phyloP scores from a whole-genome alignment of 2,329 filamentous ascomycete species.

The Xylaria sp. region DNA sequence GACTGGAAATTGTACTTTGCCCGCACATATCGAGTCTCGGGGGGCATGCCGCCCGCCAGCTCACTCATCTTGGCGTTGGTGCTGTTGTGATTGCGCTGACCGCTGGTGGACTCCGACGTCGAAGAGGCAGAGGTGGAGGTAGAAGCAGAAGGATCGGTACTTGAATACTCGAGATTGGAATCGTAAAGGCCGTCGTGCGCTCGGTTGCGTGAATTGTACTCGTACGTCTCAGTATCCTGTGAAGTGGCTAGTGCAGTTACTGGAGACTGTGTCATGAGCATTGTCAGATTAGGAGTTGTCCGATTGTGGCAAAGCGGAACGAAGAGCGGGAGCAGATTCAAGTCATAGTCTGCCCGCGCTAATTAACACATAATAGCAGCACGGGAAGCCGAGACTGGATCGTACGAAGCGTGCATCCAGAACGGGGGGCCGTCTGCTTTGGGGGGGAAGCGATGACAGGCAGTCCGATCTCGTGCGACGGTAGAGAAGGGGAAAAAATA shows the following conservation, averaged over 20 bases:
- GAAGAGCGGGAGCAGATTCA: slow-evolving; percentile 23
- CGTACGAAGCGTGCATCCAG: slow-evolving; percentile 15
- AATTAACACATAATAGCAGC: slow-evolving; percentile 11
- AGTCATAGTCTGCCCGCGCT: slow-evolving; percentile 27
- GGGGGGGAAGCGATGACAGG: background rate
- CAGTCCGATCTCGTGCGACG: background rate
- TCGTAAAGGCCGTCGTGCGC: slow-evolving; percentile 29
- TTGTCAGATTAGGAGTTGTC: slow-evolving; percentile 37
- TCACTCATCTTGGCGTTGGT: slow-evolving; percentile 51
- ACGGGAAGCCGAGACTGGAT: slow-evolving; percentile 1
- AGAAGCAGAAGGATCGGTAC: slow-evolving; percentile 30
- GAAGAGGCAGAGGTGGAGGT: slow-evolving; percentile 22
- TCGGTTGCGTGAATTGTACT: slow-evolving; percentile 34
- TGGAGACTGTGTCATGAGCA: slow-evolving; percentile 50
- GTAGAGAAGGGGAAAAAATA: background rate
- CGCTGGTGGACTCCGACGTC: slow-evolving; percentile 31
- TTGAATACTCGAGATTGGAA: slow-evolving; percentile 29
- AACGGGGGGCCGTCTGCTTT: slow-evolving; percentile 9
- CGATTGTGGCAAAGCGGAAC: slow-evolving; percentile 17
- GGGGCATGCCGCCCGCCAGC: slow-evolving; percentile 53
- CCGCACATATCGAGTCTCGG: slow-evolving; percentile 79
- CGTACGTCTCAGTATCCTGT: slow-evolving; percentile 37
- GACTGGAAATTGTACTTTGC: slow-evolving; percentile 97
- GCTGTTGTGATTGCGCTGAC: slow-evolving; percentile 31
- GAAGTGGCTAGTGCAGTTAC: slow-evolving; percentile 42